Base-by-base conservation (phyloP, 2,329 filamentous ascomycete species). In the Neofusicoccum umdonicola region DNA sequence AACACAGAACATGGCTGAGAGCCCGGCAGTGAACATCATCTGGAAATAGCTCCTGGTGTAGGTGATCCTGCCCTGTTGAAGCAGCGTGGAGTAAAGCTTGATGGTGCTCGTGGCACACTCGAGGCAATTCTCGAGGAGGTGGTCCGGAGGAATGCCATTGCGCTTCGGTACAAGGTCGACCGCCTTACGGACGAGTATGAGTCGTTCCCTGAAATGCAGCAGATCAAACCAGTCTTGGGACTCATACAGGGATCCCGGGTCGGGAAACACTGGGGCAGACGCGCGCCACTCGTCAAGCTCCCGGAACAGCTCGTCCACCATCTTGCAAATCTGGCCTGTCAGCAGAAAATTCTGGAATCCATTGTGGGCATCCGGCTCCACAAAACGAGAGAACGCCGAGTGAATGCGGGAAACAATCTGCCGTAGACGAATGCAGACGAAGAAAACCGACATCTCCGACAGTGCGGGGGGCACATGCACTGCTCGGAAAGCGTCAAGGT, bases 41-140 rank as follows among this genome's bases (percentile, higher is more conserved):
- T 83, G 81, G 31, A 83, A 83, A 66, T 83, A 83, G 51, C 78
- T 81, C n/a, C 80, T 71, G 0, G 81, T 82, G 62, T 77, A 80
- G 0, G 78, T 81, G 41, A 82, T 79, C 12, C 73, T 71, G 2
- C 71, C 71, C 2, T 71, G 70, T 3, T 75, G 68, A 41, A 73
- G 78, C 15, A 83, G 68, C 4, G 68, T 66, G 3, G 74, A 74
- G 66, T 82, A 83, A 0, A 75, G 66, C 2, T 74, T 66, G 4
- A 83, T 81, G 0, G 77, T 73, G n/a, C 72, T 70, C 0, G 72
- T 70, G 0, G 80, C 78, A 8, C 72, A 77, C 3, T 72, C 64
- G 0, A 80, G 71, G 22, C 76, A 81, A 9, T 66, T 44, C 15
- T 13, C 67, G 7, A 70, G 61, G 9, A 70, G 65, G 19, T 69